Base-by-base conservation (phyloP, 495 filamentous ascomycete genomes). In the Hypomontagnella submonticulosa region DNA sequence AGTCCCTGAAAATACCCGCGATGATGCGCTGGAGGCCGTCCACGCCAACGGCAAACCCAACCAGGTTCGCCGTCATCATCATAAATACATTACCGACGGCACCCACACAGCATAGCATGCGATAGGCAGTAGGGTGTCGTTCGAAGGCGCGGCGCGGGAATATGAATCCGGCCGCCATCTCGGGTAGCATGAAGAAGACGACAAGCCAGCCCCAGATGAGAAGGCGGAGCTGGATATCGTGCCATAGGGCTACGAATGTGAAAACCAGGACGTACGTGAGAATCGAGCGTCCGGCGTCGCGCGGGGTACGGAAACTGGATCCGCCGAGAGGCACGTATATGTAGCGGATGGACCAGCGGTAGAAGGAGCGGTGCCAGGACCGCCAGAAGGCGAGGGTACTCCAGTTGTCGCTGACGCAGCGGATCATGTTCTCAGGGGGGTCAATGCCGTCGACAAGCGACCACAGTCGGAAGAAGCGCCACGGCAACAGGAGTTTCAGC, bases 391-490 rank as follows among this genome's bases (percentile, higher is more conserved):
- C 88, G n/a, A 92, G 81, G 5, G 91, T 88, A 55, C 89, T 93
- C 79, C 93, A 97, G 75, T 98, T 98, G 78, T 99, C 86, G 67
- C 88, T 92, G 79, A 97, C 92, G 80, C 95, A 99, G 69, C 95
- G 92, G 49, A 98, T 84, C 91, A 99, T 95, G 78, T 99, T 99
- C 75, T 99, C 95, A 2, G 95, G 93, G 0, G 95, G 92, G 73
- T 99, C 95, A 69, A 98, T 85, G 63, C 90, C 89, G 73, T 99
- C 95, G 38, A 92, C 71, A 1, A 98, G 83, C 0, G 91, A 80
- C 95, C 95, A 99, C 16, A 99, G 85, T 4, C 95, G 91, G 86
- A 99, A 99, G 77, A 98, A 90, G 6, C 95, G 91, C 93, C 93
- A 99, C 10, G 94, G 96, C 3, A 98, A 85, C 0, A 99, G 87